Evolutionary conservation across 257 asterid species (phyloP).

Genomic region (Solanum etuberosum): DNA sequence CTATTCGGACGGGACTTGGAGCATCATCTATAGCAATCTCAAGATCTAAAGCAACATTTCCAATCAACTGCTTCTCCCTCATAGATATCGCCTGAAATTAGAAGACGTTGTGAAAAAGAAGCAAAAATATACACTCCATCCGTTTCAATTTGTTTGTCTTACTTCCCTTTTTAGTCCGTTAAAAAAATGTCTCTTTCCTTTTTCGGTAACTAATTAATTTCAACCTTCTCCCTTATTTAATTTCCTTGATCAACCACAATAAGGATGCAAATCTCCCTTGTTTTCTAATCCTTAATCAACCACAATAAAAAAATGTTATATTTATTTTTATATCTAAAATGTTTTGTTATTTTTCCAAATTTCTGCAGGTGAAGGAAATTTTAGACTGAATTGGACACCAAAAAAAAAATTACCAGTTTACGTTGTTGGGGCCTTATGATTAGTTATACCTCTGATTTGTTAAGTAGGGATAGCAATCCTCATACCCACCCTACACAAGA

Average conservation of each 20-base stretch:
- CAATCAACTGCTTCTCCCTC: conserved; percentile 66
- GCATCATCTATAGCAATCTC: conserved; percentile 26
- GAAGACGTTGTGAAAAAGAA: neutral
- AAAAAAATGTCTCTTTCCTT: neutral
- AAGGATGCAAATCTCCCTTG: neutral
- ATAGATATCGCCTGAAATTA: conserved; percentile 61
- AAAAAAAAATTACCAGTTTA: neutral
- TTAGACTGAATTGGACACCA: neutral
- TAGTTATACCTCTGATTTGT: neutral
- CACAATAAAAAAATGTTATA: neutral
- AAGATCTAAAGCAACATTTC: conserved; percentile 58
- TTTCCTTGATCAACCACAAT: neutral
- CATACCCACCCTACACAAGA: neutral
- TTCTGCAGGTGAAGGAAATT: neutral
- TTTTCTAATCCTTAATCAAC: neutral
- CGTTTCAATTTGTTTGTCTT: neutral
- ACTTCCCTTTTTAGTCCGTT: neutral
- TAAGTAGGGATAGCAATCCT: neutral
- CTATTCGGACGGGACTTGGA: conserved; percentile 45
- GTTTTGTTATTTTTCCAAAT: neutral
- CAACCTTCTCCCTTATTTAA: neutral
- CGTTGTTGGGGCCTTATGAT: neutral
- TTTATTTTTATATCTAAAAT: too few species aligned
- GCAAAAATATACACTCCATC: neutral
- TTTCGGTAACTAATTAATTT: too few species aligned